These are phyloP conservation scores for Eimeria sp. DNA, from an alignment of 169 alveolate species.

Conservation along the genomic window DNA sequence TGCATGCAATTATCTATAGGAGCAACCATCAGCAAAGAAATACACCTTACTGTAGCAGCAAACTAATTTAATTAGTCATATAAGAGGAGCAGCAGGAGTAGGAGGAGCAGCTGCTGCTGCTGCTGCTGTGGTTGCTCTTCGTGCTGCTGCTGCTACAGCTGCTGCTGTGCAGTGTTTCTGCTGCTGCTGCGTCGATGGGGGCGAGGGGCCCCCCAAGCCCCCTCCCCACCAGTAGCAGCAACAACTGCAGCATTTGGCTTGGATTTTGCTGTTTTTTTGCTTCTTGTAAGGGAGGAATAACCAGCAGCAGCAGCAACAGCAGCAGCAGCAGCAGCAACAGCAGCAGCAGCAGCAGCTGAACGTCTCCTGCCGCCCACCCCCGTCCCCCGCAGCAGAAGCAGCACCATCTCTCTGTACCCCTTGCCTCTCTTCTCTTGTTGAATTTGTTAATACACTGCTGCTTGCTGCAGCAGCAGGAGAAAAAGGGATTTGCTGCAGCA, in stretches of 20 bases:
- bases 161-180: neutral
- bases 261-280: neutral
- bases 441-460: neutral
- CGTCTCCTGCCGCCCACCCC: neutral
- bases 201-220: neutral
- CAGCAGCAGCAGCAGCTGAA: neutral
- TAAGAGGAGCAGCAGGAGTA: neutral
- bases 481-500: neutral
- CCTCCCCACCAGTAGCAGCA: neutral
- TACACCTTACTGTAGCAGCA: neutral
- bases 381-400: too few relatives aligned
- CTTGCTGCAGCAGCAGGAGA: conserved; percentile 6
- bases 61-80: too few relatives aligned
- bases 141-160: neutral
- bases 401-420: too few relatives aligned
- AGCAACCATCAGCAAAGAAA: neutral
- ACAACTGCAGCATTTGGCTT: neutral
- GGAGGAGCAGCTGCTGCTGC: neutral
- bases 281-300: neutral
- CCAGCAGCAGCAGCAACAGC: conserved; percentile 12
- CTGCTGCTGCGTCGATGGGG: conserved; percentile 2
- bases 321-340: neutral
- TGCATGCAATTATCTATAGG: neutral
- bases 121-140: neutral
- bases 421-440: neutral